Conservation (phyloP, 192 early-diverging fungal species). For the Kickxella alabastrina region DNA sequence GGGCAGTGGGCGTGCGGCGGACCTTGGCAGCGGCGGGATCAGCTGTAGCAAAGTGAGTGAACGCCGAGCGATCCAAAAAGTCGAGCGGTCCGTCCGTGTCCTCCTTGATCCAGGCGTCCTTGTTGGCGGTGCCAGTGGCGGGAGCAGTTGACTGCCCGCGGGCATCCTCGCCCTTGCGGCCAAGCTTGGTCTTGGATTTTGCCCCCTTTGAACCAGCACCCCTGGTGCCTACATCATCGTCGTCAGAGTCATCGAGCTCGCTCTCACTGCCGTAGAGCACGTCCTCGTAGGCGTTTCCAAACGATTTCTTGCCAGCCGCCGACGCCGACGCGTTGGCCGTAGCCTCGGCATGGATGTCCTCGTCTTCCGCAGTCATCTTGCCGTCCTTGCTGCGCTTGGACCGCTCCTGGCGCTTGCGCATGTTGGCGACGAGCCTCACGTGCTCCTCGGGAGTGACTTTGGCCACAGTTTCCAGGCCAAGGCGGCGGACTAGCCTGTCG, state of each 20-base stretch:
- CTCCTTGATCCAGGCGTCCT: constrained; percentile 64
- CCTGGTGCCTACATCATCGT: constrained; percentile 50
- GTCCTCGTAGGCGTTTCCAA: constrained; percentile 78
- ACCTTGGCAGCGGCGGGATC: constrained; percentile 44
- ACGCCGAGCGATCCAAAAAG: constrained; percentile 83
- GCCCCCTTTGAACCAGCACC: constrained; percentile 6
- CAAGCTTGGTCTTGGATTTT: constrained; percentile 26
- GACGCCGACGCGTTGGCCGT: constrained; percentile 30
- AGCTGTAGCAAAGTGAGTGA: constrained; percentile 59
- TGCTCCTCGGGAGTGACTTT: constrained; percentile 81
- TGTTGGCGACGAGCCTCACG: constrained; percentile 84
- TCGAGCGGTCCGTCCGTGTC: constrained; percentile 73
- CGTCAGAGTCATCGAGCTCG: constrained; percentile 79
- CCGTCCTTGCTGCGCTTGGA: constrained; percentile 63
- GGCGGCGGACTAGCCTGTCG: constrained; percentile 84
- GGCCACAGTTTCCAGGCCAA: constrained; percentile 72
- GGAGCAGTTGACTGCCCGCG: not conserved
- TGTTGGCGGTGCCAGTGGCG: not conserved
- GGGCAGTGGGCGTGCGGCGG: constrained; percentile 42
- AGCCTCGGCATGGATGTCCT: constrained; percentile 44
- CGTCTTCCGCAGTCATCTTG: constrained; percentile 35
- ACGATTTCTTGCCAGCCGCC: constrained; percentile 55
- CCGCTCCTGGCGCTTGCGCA: constrained; percentile 83
- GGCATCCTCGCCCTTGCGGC: not conserved
- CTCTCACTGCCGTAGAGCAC: constrained; percentile 90